phyloP scores from a whole-genome alignment of 23 red algal species.

The Agarophyton chilense region DNA sequence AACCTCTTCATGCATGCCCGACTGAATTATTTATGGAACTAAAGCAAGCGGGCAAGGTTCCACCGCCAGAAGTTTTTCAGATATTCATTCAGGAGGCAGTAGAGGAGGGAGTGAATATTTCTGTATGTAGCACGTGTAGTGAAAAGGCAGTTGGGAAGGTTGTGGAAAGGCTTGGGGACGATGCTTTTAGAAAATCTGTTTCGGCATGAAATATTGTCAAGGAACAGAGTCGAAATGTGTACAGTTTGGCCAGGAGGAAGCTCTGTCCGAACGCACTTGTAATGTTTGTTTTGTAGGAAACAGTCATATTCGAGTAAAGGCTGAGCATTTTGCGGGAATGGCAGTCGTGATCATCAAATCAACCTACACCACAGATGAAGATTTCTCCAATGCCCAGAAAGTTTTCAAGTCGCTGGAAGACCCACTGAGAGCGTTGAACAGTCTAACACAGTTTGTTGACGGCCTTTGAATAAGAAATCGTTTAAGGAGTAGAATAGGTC shows the following conservation, averaged over 20 bases:
- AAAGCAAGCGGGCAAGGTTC: slow-evolving; percentile 66
- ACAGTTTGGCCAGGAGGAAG: slow-evolving; percentile 68
- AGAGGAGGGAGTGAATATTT: slow-evolving; percentile 61
- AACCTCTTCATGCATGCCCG: slow-evolving; percentile 81
- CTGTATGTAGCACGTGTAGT: slow-evolving; percentile 90
- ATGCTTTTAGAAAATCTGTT: slow-evolving; percentile 51
- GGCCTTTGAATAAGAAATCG: not conserved
- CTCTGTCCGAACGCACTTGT: slow-evolving; percentile 58
- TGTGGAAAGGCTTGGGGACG: slow-evolving; percentile 82
- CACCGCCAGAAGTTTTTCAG: slow-evolving; percentile 79
- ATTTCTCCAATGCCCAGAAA: slow-evolving; percentile 79
- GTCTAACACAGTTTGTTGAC: slow-evolving; percentile 39
- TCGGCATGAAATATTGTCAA: slow-evolving; percentile 97
- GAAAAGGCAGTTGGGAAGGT: slow-evolving; percentile 87
- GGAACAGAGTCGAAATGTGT: slow-evolving; percentile 92
- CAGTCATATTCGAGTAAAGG: slow-evolving; percentile 72
- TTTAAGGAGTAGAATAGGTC: not conserved
- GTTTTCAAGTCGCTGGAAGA: slow-evolving; percentile 75
- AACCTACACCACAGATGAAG: slow-evolving; percentile 82
- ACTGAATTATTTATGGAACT: slow-evolving; percentile 92
- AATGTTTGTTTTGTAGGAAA: slow-evolving; percentile 78
- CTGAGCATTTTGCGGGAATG: slow-evolving; percentile 78
- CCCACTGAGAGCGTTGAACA: slow-evolving; percentile 41
- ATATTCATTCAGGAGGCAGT: slow-evolving; percentile 57
- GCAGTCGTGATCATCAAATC: slow-evolving; percentile 75